Evolutionary conservation across 306 rosid genomes (phyloP), one percentile per base, ranked within the genome.

Genomic region (Hippophae rhamnoides): DNA sequence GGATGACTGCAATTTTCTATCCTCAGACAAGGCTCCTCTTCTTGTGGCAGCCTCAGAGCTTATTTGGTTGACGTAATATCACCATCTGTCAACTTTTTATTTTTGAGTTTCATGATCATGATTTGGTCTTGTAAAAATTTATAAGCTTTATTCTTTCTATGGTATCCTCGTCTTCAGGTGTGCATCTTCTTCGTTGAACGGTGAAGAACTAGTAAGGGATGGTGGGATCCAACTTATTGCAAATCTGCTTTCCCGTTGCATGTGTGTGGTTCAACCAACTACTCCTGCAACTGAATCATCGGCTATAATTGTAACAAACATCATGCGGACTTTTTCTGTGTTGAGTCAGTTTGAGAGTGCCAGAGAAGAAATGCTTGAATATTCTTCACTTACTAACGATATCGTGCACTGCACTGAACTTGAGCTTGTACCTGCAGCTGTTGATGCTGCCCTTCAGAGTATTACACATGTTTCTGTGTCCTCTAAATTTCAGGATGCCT

Each of bases 201-300:
- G 99, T 57, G 95, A 85, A 79, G 99, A 92, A 73, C 93, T 92
- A 60, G 99, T 92, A 69, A 85, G 99, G 76, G 95, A 92, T 79
- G 96, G 94, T 60, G 99, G 99, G 64, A 73, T 92, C 45, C 81
- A 88, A 63, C 96, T 92, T 80, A 95, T 92, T 77, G 95, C 84
- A 43, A 79, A 83, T 68, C 99, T 92, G 82, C 96, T 92, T 75
- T 83, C 95, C 68, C 99, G 99, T 58, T 92, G 99, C 86, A 83
- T 88, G 88, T 64, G 86, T 65, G 90, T 92, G 38, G 96, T 92
- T 74, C 99, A 92, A 62, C 93, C 95, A 76, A 78, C 90, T 52
- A 92, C 99, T 65, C 76, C 84, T 56, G 93, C 96, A 74, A 88
- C 65, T 72, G 99, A 92, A 74, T 86, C 99, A 43, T 88, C 95